Conservation (phyloP, 257 asterid genomes). For the Solanum tarapatanum region DNA sequence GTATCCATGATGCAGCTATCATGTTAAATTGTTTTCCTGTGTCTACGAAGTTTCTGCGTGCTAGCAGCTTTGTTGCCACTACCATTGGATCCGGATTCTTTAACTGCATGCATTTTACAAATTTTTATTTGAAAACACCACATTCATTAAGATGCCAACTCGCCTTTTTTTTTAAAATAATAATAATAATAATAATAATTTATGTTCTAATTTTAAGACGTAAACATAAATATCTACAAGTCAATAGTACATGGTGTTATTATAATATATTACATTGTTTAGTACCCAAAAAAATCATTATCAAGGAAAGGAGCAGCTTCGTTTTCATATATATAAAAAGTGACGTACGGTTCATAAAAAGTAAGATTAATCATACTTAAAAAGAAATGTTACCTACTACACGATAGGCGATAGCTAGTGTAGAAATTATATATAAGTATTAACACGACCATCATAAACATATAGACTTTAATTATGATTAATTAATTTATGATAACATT, state of each 20-base stretch:
- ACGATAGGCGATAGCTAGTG: neutral
- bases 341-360: neutral
- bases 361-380: neutral
- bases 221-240: no score
- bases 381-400: neutral
- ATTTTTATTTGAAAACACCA: neutral
- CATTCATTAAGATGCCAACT: neutral
- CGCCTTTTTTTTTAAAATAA: no score
- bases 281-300: no score
- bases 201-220: no score
- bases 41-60: neutral
- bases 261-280: no score
- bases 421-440: neutral
- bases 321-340: no score
- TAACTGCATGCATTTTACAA: slow-evolving; percentile 11
- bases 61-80: neutral
- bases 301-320: no score
- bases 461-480: neutral
- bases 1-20: slow-evolving; percentile 69
- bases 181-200: no score
- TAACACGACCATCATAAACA: no score
- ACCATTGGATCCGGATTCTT: slow-evolving; percentile 14
- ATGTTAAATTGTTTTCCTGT: slow-evolving; percentile 59
- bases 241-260: no score
- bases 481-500: neutral